Conservation (phyloP, 345 rosid species). For the Boechera retrofracta region DNA sequence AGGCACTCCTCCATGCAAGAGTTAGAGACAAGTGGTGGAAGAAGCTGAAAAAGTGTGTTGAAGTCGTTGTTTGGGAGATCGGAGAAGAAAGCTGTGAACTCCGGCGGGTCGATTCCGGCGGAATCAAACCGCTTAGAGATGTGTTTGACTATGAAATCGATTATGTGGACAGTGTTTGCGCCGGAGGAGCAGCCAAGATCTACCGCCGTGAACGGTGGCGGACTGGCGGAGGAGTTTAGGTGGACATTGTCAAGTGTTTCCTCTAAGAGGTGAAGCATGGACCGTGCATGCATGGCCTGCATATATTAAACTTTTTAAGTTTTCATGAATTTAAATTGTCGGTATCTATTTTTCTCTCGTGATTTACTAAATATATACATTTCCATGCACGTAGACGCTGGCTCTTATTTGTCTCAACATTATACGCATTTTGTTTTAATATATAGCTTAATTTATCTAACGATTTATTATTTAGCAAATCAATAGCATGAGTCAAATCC, state of each 20-base stretch:
- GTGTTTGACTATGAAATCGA: conserved; percentile 82
- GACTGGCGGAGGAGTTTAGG: conserved; percentile 52
- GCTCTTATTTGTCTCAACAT: conserved; percentile 15
- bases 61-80: conserved; percentile 96
- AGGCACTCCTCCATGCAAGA: conserved; percentile 88
- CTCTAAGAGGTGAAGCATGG: conserved; percentile 84
- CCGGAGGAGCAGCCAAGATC: conserved; percentile 96
- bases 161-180: conserved; percentile 65
- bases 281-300: conserved; percentile 89
- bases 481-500: background rate
- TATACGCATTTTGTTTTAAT: background rate
- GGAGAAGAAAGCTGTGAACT: conserved; percentile 83
- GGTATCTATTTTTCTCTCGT: background rate
- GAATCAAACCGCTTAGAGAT: conserved; percentile 71
- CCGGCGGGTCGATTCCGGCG: conserved; percentile 63
- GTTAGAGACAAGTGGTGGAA: conserved; percentile 67
- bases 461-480: background rate
- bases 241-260: conserved; percentile 81
- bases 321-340: background rate
- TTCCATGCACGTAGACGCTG: conserved; percentile 33
- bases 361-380: conserved; percentile 26
- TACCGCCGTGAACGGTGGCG: conserved; percentile 71
- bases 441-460: background rate
- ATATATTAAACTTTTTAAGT: background rate
- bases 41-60: conserved; percentile 91